Base-by-base conservation (phyloP, 805 yeast genomes). In the Candida berthetii region DNA sequence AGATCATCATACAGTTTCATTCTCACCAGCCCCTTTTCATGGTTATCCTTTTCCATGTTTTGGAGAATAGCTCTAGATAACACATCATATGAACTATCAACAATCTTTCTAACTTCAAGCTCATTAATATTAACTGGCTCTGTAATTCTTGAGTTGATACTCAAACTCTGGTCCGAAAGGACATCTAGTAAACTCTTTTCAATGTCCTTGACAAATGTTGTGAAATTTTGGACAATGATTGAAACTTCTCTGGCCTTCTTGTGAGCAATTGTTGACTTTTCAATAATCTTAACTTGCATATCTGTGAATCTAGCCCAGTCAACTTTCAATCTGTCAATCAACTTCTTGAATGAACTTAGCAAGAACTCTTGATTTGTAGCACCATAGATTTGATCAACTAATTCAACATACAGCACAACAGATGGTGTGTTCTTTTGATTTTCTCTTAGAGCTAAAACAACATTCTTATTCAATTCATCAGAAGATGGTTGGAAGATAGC, bases 361-460 rank as follows among this genome's bases (percentile, higher is more conserved):
- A 74, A 62, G 49, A 72, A 86, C 47, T 85, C 96, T 53, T 82
- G 89, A 55, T 77, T 75, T 1, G 82, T 66, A 8, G 74, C 62
- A 9, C 71, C 71, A 16, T 68, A 54, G 10, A 50, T 54, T 19
- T 50, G 51, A 6, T 60, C 49, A n/a, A 64, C 58, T 20, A 60
- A 50, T 43, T 78, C 81, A 9, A 78, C 48, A 31, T 67, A 56
- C 2, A 68, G 50, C 36, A 72, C 46, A 1, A 76, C 49, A 3
- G 66, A 60, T 1, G 81, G 77, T 14, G 65, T 58, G 27, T 69
- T 66, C 10, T 71, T 54, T 31, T 64, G 62, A 31, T 67, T 64
- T 14, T 55, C 49, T 59, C 71, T 55, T 48, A 74, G 42, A 31
- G 59, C 38, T 38, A 49, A 43, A 46, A 58, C 52, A 3, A 78